These are phyloP conservation scores for Penicillium psychrofluorescens DNA, from an alignment of 495 filamentous ascomycete genomes.

Conservation along the genomic window DNA sequence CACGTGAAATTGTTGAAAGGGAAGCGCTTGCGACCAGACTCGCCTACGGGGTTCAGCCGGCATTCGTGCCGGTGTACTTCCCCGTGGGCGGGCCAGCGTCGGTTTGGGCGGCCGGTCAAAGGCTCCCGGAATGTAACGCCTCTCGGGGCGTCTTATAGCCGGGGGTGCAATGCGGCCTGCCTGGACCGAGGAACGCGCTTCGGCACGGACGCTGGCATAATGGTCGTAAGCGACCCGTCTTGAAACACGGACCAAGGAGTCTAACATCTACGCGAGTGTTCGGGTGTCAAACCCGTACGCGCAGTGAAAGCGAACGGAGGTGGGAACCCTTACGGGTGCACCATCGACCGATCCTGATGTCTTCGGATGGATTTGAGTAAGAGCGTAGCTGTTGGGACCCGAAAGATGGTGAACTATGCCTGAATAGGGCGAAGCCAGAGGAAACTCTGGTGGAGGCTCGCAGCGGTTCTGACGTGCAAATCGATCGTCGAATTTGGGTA, in stretches of 20 bases:
- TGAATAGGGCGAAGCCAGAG: slow-evolving; percentile 71
- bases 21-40: slow-evolving; percentile 62
- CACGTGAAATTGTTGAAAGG: slow-evolving; percentile 73
- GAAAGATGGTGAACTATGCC: slow-evolving; percentile 52
- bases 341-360: slow-evolving; percentile 69
- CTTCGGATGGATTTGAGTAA: slow-evolving; percentile 71
- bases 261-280: slow-evolving; percentile 64
- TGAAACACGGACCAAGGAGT: slow-evolving; percentile 66
- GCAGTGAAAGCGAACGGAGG: slow-evolving; percentile 66
- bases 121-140: slow-evolving; percentile 50
- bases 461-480: slow-evolving; percentile 70
- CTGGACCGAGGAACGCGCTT: slow-evolving; percentile 49
- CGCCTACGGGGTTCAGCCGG: slow-evolving; percentile 45
- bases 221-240: slow-evolving; percentile 13
- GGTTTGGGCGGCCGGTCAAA: slow-evolving; percentile 52
- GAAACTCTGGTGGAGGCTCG: slow-evolving; percentile 69
- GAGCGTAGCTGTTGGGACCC: slow-evolving; percentile 67
- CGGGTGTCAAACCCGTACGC: slow-evolving; percentile 61
- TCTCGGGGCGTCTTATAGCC: slow-evolving; percentile 56
- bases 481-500: slow-evolving; percentile 62
- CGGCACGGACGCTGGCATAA: slow-evolving; percentile 41
- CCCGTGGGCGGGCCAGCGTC: slow-evolving; percentile 53
- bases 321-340: slow-evolving; percentile 51
- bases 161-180: slow-evolving; percentile 39
- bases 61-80: slow-evolving; percentile 51